Percentiles rank a stretch among this genome's conserved stretches.
These are phyloP conservation scores for Quercus robur DNA, from an alignment of 306 rosid genomes.

Conservation along the genomic window DNA sequence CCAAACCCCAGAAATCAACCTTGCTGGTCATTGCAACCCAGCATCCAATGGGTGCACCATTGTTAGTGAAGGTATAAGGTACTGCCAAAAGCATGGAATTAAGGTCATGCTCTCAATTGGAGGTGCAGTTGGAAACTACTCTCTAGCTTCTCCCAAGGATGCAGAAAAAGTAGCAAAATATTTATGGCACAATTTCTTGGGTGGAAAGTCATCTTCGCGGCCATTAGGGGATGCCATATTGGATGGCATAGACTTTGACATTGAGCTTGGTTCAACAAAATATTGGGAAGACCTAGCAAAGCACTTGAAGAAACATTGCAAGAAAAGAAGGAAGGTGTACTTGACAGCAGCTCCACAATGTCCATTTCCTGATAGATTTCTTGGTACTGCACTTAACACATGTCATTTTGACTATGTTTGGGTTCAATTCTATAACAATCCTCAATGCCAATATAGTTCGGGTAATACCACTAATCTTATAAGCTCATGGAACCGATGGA, in stretches of 20 bases:
- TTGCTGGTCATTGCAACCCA: conserved; percentile 70
- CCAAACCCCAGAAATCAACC: conserved; percentile 57
- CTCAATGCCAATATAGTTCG: conserved; percentile 30
- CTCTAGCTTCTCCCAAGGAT: conserved; percentile 44
- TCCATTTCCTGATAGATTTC: conserved; percentile 57
- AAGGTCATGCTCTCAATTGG: conserved; percentile 66
- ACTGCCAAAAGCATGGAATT: conserved; percentile 56
- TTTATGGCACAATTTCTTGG: conserved; percentile 71
- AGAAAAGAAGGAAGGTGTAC: conserved; percentile 28
- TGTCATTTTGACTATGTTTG: conserved; percentile 65
- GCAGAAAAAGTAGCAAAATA: conserved; percentile 44
- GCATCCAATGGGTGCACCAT: conserved; percentile 34
- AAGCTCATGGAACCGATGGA: conserved; percentile 29
- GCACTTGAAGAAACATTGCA: conserved; percentile 28
- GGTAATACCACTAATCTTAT: not conserved
- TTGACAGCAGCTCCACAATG: conserved; percentile 80
- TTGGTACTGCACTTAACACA: conserved; percentile 45
- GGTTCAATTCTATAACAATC: conserved; percentile 60
- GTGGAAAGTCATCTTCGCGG: conserved; percentile 51
- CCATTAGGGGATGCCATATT: conserved; percentile 67
- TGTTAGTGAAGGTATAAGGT: conserved; percentile 37
- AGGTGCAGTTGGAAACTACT: conserved; percentile 55
- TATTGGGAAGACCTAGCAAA: conserved; percentile 49
- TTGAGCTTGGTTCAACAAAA: conserved; percentile 49
- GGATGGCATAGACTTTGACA: conserved; percentile 77